phyloP scores from a whole-genome alignment of 1,139 yeast species.

The Blastobotrys ciferrii region DNA sequence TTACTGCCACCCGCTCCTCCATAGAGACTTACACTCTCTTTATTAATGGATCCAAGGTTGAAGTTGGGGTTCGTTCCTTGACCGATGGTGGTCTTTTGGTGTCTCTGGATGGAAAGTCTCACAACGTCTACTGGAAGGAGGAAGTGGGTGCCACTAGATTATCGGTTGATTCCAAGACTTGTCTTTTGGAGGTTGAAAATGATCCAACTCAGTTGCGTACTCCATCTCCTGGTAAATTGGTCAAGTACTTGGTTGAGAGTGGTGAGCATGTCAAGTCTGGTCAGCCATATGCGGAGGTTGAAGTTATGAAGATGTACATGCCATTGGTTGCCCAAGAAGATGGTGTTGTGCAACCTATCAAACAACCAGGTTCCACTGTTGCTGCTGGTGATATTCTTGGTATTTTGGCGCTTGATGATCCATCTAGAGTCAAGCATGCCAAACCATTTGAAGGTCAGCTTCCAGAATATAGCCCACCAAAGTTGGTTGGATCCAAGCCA shows the following conservation, averaged over 20 bases:
- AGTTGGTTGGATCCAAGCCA: constrained; percentile 78
- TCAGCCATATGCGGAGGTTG: constrained; percentile 96
- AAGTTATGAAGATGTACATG: constrained; percentile 91
- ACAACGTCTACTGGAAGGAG: constrained; percentile 95
- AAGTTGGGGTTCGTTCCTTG: constrained; percentile 79
- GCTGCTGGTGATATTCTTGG: constrained; percentile 97
- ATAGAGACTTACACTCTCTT: constrained; percentile 81
- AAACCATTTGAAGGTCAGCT: constrained; percentile 91
- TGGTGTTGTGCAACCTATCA: constrained; percentile 87
- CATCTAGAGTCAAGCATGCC: constrained; percentile 96
- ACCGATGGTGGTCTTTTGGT: constrained; percentile 93
- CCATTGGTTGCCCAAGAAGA: constrained; percentile 81
- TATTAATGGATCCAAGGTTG: constrained; percentile 88
- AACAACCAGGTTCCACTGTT: constrained; percentile 97
- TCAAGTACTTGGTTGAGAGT: constrained; percentile 86
- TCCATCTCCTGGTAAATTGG: constrained; percentile 98
- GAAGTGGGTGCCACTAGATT: constrained; percentile 95
- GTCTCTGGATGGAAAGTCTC: constrained; percentile 88
- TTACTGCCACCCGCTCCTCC: constrained; percentile 92
- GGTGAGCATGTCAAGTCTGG: constrained; percentile 94
- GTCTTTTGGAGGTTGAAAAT: constrained; percentile 87
- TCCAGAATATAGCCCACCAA: constrained; percentile 84
- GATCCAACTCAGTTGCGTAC: constrained; percentile 98
- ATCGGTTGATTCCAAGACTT: constrained; percentile 92
- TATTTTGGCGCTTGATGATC: constrained; percentile 90